These are phyloP conservation scores for Pleurotus djamor DNA, from an alignment of 768 basidiomycete genomes.

Conservation along the genomic window DNA sequence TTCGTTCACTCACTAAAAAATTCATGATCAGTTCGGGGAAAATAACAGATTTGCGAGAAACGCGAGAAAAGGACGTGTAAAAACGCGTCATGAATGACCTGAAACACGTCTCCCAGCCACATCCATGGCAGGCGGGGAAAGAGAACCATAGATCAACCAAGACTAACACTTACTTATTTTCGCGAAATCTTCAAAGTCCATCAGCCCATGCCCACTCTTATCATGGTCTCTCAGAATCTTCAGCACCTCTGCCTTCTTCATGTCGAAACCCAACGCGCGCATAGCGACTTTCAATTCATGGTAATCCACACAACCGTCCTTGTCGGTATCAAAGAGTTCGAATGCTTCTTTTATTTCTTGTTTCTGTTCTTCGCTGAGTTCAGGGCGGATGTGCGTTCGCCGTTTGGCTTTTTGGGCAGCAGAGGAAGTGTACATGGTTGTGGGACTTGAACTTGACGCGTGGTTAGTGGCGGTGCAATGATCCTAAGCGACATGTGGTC, in stretches of 20 bases:
- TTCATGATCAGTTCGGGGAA: no score
- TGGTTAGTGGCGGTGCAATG: no score
- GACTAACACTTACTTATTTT: constrained; percentile 91
- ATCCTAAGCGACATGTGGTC: no score
- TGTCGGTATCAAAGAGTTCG: constrained; percentile 98
- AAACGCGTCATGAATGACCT: not conserved
- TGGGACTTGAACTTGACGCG: no score
- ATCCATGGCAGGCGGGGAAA: no score
- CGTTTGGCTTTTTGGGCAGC: constrained; percentile 73
- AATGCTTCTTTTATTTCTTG: constrained; percentile 99
- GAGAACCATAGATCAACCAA: no score
- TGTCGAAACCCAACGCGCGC: constrained; percentile 95
- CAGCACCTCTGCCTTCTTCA: constrained; percentile 98
- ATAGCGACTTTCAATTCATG: constrained; percentile 99
- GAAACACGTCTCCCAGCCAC: not conserved
- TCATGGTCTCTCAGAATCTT: constrained; percentile 92
- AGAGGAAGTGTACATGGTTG: constrained; percentile 60
- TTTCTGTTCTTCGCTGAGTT: constrained; percentile 85
- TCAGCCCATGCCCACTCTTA: constrained; percentile 76
- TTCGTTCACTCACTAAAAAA: constrained; percentile 96
- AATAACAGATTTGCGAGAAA: no score
- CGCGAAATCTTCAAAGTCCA: constrained; percentile 93
- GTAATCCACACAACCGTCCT: constrained; percentile 94
- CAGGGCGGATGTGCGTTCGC: constrained; percentile 73
- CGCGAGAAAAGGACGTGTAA: not conserved